Evolutionary conservation across 306 rosid genomes (phyloP), one percentile per base, ranked within the genome.

Genomic region (Canavalia gladiata): DNA sequence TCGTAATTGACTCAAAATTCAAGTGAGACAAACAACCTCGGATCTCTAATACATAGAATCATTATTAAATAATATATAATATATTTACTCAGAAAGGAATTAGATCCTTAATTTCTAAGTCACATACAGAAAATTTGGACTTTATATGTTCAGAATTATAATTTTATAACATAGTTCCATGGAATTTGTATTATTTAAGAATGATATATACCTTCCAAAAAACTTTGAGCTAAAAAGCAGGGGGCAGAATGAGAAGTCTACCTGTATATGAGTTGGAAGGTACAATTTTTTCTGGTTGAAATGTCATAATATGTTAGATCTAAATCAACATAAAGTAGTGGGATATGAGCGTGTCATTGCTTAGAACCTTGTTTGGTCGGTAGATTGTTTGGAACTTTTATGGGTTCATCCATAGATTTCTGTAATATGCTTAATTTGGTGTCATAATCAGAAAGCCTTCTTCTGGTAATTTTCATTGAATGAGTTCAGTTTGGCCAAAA

Each of bases 251-350:
- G 75, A 82, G 51, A 74, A 73, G 50, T 68, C 57, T 75, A 72
- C 75, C 30, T 82, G 68, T 63, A 68, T 13, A 47, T 86, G 85
- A 83, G 83, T 74, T 80, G 83, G 87, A 79, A 58, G 70, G 41
- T 75, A 62, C 55, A 79, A 12, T 58, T 1, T 72, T 64, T 81
- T 72, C 30, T 37, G 55, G 77, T 83, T 83, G 79, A 83, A 80
- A 69, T 72, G 81, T 87, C 85, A 25, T 52, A 41, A 64, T 47
- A 35, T 83, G 55, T 80, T 75, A 68, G 31, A 86, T 75, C 46
- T 34, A 67, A 74, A 74, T 82, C 72, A 67, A 59, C 72, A 65
- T 74, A 82, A 78, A 68, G 80, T 73, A 56, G 80, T 82, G 78
- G 80, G 72, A 71, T n/a, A 25, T 57, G 58, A 65, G 34, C 75